Evolutionary conservation across 345 rosid species (phyloP), one percentile per base, ranked within the genome.

Genomic region (Salix dunnii): DNA sequence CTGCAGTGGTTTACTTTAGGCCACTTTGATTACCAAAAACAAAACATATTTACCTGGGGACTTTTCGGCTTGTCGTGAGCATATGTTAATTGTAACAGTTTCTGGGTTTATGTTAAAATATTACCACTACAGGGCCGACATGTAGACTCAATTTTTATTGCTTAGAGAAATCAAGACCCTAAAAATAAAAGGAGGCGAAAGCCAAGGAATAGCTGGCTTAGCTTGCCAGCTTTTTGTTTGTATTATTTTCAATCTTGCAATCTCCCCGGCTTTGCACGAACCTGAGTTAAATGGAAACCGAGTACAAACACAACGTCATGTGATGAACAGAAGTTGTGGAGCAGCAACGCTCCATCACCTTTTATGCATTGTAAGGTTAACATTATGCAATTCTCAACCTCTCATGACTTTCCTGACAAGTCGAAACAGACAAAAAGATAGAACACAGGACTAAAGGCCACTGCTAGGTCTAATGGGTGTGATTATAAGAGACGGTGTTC

Each of bases 401-500:
- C 30, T 30, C 62, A 60, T 43, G 69, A 76, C 63, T 70, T 33
- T n/a, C 31, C 74, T 42, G 74, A 77, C 79, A 77, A 38, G 62
- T 21, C 21, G 68, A 13, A 62, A 62, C 74, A 17, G 74, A 77
- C 79, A 62, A 70, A 61, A 62, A 62, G 68, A 46, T 46, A 30
- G 12, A n/a, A 49, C 58, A 6, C 70, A 21, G 7, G 8, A 27
- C 28, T 60, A 11, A 25, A 69, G 38, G 21, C 69, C 35, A 61
- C 74, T 72, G 79, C 75, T 40, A 60, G 42, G 67, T 82, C 77
- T 51, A 68, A 40, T 25, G 48, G 25, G 7, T 58, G n/a, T 78
- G 71, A 20, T 30, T 7, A 33, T 10, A n/a, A 63, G 40, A 79
- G 72, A 61, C 72, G 69, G 62, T 60, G 49, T 43, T 33, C 36